Base-by-base conservation (phyloP, 345 rosid genomes). In the Punica granatum region DNA sequence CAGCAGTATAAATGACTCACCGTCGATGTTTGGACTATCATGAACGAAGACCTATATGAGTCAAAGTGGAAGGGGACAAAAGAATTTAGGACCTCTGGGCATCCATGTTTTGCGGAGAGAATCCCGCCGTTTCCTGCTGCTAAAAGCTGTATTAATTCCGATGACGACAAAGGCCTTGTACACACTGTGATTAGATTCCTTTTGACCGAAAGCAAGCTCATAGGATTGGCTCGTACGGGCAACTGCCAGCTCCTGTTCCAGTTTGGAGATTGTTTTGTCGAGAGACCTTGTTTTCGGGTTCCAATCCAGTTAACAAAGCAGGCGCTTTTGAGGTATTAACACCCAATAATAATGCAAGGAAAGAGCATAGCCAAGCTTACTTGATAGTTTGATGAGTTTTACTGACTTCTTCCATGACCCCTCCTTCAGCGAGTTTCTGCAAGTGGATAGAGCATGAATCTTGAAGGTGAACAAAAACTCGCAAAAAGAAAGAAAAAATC, bases 91-190 rank as follows among this genome's bases (percentile, higher is more conserved):
- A 86, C 90, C 88, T 73, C 75, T 75, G 18, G 97, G 98, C 93
- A 92, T 79, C 96, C 98, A 92, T 10, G 96, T 90, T 48, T 77
- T 72, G 6, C 98, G 74, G 68, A 90, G 73, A 0, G 98, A 92
- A 65, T 92, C 92, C 2, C 98, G 72, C 63, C 98, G 80, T 70
- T 82, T 86, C 83, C 64, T 81, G 88, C 97, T 90, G 74, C 98
- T 92, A 69, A 92, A 92, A 13, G 97, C 97, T 34, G 98, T 90
- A 62, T 90, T 88, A 54, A 92, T 88, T 33, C 97, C 98, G 56
- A 93, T 76, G 6, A 93, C 92, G 49, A 79, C 89, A 76, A 93
- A 93, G 30, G 88, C 93, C 75, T 81, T 90, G 60, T 73, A 82
- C 19, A 84, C 34, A 43, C 79, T 82, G 25, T 75, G 84, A 68